Base-by-base conservation (phyloP, 106 monocot genomes). In the Triglochin maritima region DNA sequence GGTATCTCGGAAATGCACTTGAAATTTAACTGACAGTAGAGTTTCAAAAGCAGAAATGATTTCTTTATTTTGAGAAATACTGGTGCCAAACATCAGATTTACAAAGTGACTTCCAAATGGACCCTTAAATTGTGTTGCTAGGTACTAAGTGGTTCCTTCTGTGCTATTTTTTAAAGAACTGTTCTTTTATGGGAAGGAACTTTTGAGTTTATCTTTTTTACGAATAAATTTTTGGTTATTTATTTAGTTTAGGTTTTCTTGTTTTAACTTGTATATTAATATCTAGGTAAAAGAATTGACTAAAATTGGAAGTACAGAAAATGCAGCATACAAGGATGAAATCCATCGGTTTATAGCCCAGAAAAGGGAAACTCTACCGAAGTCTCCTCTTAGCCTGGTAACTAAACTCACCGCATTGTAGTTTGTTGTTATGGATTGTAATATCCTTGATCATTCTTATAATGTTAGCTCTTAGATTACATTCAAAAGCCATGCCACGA, bases 321-420 rank as follows among this genome's bases (percentile, higher is more conserved):
- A 41, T 63, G 62, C 6, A 6, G 9, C 43, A 9, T 53, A 54
- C 6, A 29, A 43, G 0, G 9, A 53, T 52, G 53, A 52, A 66
- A 2, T 66, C 53, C 66, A n/a, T 3, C 71, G 73, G 56, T 80
- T 76, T 72, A 68, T 80, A 60, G 65, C 57, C 17, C 76, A 71
- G 16, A 89, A 80, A 58, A 70, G 67, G 62, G 69, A 69, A 53
- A 12, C 75, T 2, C 61, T 89, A 17, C 80, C 80, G 55, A 85
- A 81, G 74, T 65, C 72, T 65, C 80, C 67, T 55, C 80, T 89
- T 78, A 72, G 80, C 6, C 62, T 70, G 80, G 89, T 85, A 79
- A 62, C 55, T 6, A n/a, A 50, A 52, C 13, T 56, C 11, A 17
- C 3, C 48, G 9, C 5, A 48, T 47, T 56, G 17, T 54, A 61